Percentiles rank a stretch among this genome's conserved stretches.
These are phyloP conservation scores for Nicotiana tomentosiformis DNA, from an alignment of 257 asterid species.

Conservation along the genomic window DNA sequence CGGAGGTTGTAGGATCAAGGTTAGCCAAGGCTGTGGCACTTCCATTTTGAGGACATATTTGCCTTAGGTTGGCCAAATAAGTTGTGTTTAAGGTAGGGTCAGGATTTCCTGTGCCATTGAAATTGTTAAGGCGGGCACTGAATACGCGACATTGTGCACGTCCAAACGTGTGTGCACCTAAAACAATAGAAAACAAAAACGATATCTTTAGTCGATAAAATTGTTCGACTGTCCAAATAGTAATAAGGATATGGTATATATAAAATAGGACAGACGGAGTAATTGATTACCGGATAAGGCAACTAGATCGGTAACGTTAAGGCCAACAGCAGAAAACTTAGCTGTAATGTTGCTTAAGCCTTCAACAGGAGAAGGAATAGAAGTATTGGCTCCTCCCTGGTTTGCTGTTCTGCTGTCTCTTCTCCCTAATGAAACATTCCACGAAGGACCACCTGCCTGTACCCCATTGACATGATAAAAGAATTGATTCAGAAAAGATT, in stretches of 20 bases:
- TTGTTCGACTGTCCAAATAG: no score
- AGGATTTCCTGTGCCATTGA: slow-evolving; percentile 42
- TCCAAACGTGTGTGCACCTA: slow-evolving; percentile 74
- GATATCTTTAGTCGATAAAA: background rate
- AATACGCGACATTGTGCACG: slow-evolving; percentile 48
- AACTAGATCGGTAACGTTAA: slow-evolving; percentile 41
- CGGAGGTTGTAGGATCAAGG: slow-evolving; percentile 41
- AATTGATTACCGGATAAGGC: slow-evolving; percentile 47
- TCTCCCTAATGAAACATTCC: slow-evolving; percentile 59
- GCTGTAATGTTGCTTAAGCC: slow-evolving; percentile 38
- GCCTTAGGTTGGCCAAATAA: slow-evolving; percentile 33
- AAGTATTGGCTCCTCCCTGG: slow-evolving; percentile 47
- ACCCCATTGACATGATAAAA: background rate
- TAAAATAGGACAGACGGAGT: background rate
- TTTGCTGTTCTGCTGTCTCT: slow-evolving; percentile 56
- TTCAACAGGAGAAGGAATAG: slow-evolving; percentile 52
- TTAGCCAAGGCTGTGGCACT: slow-evolving; percentile 27
- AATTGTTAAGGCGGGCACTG: slow-evolving; percentile 41
- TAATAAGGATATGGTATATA: no score
- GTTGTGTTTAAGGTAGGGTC: slow-evolving; percentile 56
- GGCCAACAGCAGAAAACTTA: slow-evolving; percentile 52
- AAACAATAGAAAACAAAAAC: background rate
- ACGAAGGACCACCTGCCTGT: slow-evolving; percentile 67
- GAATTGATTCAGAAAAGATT: background rate
- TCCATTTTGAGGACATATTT: slow-evolving; percentile 52